Base-by-base conservation (phyloP, 2,329 filamentous ascomycete genomes). In the Monosporascus sp. region DNA sequence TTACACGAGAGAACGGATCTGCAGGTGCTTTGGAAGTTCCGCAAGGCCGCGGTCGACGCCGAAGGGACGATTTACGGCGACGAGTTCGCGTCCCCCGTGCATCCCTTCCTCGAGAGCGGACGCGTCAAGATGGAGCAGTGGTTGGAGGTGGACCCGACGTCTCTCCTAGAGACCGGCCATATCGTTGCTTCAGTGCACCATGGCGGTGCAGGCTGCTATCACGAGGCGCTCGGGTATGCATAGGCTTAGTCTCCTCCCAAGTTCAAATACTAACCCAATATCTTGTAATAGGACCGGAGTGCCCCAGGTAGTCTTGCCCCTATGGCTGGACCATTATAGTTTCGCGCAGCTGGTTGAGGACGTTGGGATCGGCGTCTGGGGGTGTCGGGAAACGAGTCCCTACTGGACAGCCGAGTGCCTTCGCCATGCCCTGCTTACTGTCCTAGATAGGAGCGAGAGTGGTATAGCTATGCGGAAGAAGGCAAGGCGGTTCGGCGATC, bases 1-100 rank as follows among this genome's bases (percentile, higher is more conserved):
- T 50, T 69, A 14, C n/a, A 57, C 5, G 52, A 51, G 38, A 59
- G 59, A 2, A 26, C 20, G n/a, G 46, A 63, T 2, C 47, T 63
- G 2, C 68, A 70, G 54, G 55, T 71, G 2, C 52, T 72, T n/a
- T 72, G 70, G 70, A 72, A 65, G 48, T 41, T 55, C 20, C 72
- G 70, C 69, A 72, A 65, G 48, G 43, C 53, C 20, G 43, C 14
- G 5, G 20, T 22, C 2, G 26, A 45, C n/a, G 14, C 3, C 8
- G 45, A 50, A 43, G 40, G 20, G 40, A 14, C 28, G 40, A 46
- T 15, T 24, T 52, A n/a, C n/a, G 7, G 18, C 0, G 35, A 54
- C 24, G 37, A 41, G 7, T 51, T 37, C 38, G 43, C 40, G 24
- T n/a, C 17, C 11, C 37, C 49, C 14, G 41, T 48, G 3, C 22